Evolutionary conservation across 495 filamentous ascomycete species (phyloP), one percentile per base, ranked within the genome.

Genomic region (Glonium stellatum): DNA sequence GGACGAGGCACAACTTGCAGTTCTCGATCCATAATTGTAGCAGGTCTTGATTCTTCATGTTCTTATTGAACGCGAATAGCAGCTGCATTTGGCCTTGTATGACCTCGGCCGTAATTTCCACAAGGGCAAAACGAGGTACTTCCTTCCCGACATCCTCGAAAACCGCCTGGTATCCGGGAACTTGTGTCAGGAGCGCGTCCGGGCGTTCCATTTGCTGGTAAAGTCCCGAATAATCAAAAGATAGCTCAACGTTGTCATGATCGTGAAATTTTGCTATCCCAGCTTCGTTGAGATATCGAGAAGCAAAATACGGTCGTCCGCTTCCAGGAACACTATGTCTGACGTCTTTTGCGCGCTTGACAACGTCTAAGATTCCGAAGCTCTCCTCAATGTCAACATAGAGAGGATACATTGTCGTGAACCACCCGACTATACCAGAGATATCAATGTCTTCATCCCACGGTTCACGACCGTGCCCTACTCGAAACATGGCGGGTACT

Each of bases 381-480:
- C 42, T 25, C 19, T 51, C 44, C 19, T 54, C 44, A 19, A 59
- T 39, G 13, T 36, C 51, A 1, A 60, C 56, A 22, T 54, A 59
- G 27, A 64, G 56, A 15, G 61, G 61, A 51, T 64, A 64, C 61
- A 64, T 64, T 27, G 61, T 64, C 11, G 61, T 64, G 44, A 64
- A 64, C 61, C 61, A 64, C 4, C 61, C 61, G 0, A 64, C 61
- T 23, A 56, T 64, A 18, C 61, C 41, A 31, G 56, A 59, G 18
- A 64, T 55, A 35, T 64, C 61, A 23, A 64, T 50, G 13, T 59
- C 48, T 19, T 59, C 55, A 49, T 64, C 52, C 56, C 56, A 64
- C 23, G 57, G 51, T 44, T 64, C 61, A 12, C 61, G 56, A 10
- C 61, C 61, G 35, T 64, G 61, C 3, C 61, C 61, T 60, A 60